Conservation (phyloP, 345 rosid genomes). For the Durio zibethinus region DNA sequence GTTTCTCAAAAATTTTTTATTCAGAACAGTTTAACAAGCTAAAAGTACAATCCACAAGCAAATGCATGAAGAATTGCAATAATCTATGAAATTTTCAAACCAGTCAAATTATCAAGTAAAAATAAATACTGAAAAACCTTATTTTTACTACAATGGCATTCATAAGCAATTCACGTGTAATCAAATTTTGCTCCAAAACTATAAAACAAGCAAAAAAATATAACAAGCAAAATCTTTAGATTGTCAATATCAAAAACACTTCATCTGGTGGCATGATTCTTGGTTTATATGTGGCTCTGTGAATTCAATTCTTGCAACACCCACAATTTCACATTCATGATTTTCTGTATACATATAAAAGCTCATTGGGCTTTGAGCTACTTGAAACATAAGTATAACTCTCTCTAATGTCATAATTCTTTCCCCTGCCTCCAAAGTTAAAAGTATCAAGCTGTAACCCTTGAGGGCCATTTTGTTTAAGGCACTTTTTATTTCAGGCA, state of each 20-base stretch:
- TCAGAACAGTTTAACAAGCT: not conserved
- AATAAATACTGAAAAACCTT: not conserved
- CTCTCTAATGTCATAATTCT: not conserved
- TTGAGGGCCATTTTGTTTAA: not conserved
- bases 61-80: not conserved
- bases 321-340: not conserved
- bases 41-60: not conserved
- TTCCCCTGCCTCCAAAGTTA: not conserved
- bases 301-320: constrained; percentile 48
- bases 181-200: not conserved
- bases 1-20: not conserved
- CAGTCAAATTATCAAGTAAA: not conserved
- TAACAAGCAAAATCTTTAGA: not conserved
- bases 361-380: not conserved
- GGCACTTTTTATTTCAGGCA: not conserved
- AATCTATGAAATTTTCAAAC: not conserved
- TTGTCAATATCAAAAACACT: not conserved
- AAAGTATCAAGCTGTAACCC: not conserved
- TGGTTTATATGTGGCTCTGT: constrained; percentile 76
- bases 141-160: not conserved
- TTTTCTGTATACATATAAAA: not conserved
- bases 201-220: not conserved
- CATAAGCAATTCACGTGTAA: not conserved
- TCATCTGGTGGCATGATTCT: constrained; percentile 87
- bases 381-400: not conserved